Evolutionary conservation across 2,329 filamentous ascomycete species (phyloP).

Genomic region (Seiridium cupressi): DNA sequence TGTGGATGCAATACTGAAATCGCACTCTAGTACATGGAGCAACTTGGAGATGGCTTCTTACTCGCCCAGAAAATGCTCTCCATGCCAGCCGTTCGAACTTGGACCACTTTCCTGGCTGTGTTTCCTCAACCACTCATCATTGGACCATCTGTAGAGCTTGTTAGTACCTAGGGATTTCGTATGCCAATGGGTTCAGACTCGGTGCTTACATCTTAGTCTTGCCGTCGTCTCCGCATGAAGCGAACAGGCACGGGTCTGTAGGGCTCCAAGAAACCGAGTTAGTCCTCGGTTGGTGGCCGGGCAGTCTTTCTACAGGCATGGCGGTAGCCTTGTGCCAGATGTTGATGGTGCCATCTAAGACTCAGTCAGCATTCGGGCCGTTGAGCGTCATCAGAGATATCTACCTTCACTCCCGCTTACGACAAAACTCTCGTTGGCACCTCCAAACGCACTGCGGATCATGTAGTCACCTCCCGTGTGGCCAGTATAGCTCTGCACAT

Average conservation of each 20-base stretch:
- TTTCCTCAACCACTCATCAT: constrained; percentile 27
- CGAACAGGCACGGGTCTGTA: constrained; percentile 77
- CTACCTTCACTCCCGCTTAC: constrained; percentile 87
- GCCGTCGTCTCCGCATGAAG: constrained; percentile 85
- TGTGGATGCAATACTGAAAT: background rate
- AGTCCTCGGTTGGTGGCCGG: constrained; percentile 73
- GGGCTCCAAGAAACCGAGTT: constrained; percentile 93
- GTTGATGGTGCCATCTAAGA: constrained; percentile 63
- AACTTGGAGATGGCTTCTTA: background rate
- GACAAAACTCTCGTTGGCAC: constrained; percentile 88
- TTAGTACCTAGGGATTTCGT: constrained; percentile 4
- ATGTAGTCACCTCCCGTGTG: constrained; percentile 74
- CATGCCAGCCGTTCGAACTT: constrained; percentile 17
- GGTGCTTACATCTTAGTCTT: constrained; percentile 77
- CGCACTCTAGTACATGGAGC: background rate
- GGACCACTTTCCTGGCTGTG: constrained; percentile 14
- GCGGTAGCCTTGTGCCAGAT: constrained; percentile 91
- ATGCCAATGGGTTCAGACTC: background rate
- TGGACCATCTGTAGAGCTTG: constrained; percentile 33
- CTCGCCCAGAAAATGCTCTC: constrained; percentile 9
- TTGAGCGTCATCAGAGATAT: constrained; percentile 15
- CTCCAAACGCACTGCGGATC: constrained; percentile 82
- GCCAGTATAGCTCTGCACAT: constrained; percentile 73
- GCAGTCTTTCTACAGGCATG: constrained; percentile 69
- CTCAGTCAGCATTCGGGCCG: constrained; percentile 9